These are phyloP conservation scores for Linum trigynum DNA, from an alignment of 345 rosid species.

Conservation along the genomic window DNA sequence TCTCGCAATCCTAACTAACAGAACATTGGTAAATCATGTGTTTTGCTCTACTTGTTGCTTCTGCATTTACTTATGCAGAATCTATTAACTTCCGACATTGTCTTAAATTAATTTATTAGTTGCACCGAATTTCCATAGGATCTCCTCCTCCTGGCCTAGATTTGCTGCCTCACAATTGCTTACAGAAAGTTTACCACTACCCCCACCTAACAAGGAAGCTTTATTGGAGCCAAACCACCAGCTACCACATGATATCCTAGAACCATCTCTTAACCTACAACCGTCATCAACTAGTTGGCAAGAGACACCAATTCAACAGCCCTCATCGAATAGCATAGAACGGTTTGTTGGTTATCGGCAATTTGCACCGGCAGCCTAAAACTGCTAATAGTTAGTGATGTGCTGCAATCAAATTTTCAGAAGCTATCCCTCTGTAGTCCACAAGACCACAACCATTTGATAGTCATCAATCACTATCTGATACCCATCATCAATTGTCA, in stretches of 20 bases:
- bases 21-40: no score
- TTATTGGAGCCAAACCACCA: neutral
- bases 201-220: neutral
- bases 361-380: no score
- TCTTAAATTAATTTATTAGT: no score
- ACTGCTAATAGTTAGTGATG: neutral
- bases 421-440: neutral
- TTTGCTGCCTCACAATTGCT: neutral
- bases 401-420: neutral
- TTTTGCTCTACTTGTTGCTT: no score
- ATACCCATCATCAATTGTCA: neutral
- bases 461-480: neutral
- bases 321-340: no score
- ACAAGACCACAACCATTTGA: neutral
- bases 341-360: no score
- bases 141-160: neutral
- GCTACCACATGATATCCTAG: neutral
- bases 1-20: no score
- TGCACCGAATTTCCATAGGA: neutral
- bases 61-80: neutral
- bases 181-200: neutral
- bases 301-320: no score
- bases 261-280: neutral
- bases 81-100: no score
- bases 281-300: neutral